Evolutionary conservation across 805 yeast genomes (phyloP).

Genomic region (Kodamaea lidongshanica): DNA sequence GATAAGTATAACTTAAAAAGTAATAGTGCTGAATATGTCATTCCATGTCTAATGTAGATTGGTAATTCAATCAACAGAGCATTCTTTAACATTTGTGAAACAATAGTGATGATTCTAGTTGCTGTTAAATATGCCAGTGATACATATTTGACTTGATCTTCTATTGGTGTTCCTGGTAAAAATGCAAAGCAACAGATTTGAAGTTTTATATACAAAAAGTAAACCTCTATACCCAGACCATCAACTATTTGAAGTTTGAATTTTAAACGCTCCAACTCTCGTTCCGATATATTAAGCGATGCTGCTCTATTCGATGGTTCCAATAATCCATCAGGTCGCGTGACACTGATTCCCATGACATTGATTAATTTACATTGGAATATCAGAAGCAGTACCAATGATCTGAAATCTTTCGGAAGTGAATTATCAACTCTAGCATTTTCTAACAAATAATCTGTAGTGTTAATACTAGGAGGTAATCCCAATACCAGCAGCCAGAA

Average conservation of each 20-base stretch:
- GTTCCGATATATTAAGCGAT: conserved; percentile 65
- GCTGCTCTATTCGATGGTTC: conserved; percentile 81
- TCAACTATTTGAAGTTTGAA: conserved; percentile 58
- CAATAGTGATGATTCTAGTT: conserved; percentile 72
- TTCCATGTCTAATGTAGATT: conserved; percentile 79
- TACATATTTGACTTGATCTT: conserved; percentile 80
- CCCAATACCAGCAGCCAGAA: conserved; percentile 88
- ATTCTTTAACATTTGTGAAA: conserved; percentile 55
- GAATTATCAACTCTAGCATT: conserved; percentile 62
- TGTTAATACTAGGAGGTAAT: conserved; percentile 77
- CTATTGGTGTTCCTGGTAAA: conserved; percentile 81
- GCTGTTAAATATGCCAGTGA: conserved; percentile 75
- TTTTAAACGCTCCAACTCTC: conserved; percentile 71
- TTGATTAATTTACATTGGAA: conserved; percentile 80
- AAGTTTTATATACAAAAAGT: conserved; percentile 68
- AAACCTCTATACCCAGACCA: conserved; percentile 66
- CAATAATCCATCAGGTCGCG: conserved; percentile 82
- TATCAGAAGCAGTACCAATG: conserved; percentile 65
- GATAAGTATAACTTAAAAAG: conserved; percentile 78
- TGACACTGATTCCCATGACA: conserved; percentile 81
- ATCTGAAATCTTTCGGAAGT: conserved; percentile 65
- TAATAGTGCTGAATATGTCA: conserved; percentile 70
- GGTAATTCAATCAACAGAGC: conserved; percentile 78
- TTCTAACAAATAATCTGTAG: conserved; percentile 73
- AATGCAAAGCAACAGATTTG: conserved; percentile 87